Base-by-base conservation (phyloP, 495 filamentous ascomycete genomes). In the Trichoderma asperelloides region DNA sequence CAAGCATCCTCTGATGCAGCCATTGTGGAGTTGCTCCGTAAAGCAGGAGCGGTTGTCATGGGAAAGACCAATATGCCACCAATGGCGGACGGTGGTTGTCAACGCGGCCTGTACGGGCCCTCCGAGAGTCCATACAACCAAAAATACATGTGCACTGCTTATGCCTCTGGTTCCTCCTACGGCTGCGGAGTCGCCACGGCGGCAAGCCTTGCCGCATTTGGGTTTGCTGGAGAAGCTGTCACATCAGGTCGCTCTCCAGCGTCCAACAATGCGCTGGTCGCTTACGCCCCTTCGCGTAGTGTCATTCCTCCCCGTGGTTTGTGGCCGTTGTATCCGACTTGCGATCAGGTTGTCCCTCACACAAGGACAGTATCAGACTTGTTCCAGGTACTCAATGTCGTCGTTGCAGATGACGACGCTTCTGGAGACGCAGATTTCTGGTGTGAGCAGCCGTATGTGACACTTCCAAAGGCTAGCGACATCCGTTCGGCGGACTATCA, bases 51-150 rank as follows among this genome's bases (percentile, higher is more conserved):
- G 8, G 68, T 77, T 9, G 37, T 74, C 18, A 68, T 78, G n/a
- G 76, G 75, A 8, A 69, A 67, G 43, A 77, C 76, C 40, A 78
- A 78, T 51, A 77, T 77, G 69, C 75, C 75, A 12, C 71, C 76
- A 1, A 76, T 77, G 75, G 76, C 76, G 43, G 70, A 70, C 45
- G 72, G 72, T 9, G 76, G 76, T 41, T 74, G 74, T 72, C 76
- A 78, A 51, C 37, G 74, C 11, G 76, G 76, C 12, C 33, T 76
- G 2, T 76, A 76, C 63, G 76, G 73, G 2, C 70, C 74, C 5
- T 75, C 75, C 2, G 75, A 76, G 66, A 72, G 68, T 62, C 74
- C 76, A 0, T 78, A 78, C 66, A 77, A 77, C 63, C 45, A 65
- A 8, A 70, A 74, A 3, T 78, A 72, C 68, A 67, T 76, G 13